Evolutionary conservation across 108 stramenopile species (phyloP).

Genomic region (Cyclotella atomus): DNA sequence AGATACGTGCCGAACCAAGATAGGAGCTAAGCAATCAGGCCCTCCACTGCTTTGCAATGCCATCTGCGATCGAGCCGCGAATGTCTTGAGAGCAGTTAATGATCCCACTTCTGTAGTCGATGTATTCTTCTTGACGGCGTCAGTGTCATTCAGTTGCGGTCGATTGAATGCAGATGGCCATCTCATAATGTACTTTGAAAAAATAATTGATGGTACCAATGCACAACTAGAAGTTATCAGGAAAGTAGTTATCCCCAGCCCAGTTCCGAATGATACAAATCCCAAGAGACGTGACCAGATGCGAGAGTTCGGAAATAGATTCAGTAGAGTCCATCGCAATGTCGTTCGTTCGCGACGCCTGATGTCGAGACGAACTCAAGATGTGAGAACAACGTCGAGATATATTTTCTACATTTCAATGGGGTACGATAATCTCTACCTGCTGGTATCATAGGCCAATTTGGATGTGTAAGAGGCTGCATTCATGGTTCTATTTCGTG

Average conservation of each 20-base stretch:
- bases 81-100: constrained; percentile 19
- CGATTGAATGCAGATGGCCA: constrained; percentile 12
- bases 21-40: constrained; percentile 19
- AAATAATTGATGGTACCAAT: constrained; percentile 14
- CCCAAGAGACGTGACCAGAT: constrained; percentile 4
- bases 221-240: background rate
- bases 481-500: too few species aligned
- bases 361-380: background rate
- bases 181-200: constrained; percentile 23
- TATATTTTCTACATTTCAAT: too few species aligned
- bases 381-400: too few species aligned
- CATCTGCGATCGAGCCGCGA: constrained; percentile 21
- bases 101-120: constrained; percentile 4
- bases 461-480: too few species aligned
- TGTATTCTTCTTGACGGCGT: background rate
- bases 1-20: constrained; percentile 11
- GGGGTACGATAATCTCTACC: too few species aligned
- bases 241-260: background rate
- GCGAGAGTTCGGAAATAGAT: constrained; percentile 11
- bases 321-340: constrained; percentile 3
- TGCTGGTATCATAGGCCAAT: too few species aligned
- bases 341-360: constrained; percentile 12
- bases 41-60: constrained; percentile 17
- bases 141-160: background rate
- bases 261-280: background rate